A percentile compares a stretch with the other conserved stretches of the same genome.
phyloP scores from a whole-genome alignment of 305 asterid genomes.

The Fraxinus nigra region DNA sequence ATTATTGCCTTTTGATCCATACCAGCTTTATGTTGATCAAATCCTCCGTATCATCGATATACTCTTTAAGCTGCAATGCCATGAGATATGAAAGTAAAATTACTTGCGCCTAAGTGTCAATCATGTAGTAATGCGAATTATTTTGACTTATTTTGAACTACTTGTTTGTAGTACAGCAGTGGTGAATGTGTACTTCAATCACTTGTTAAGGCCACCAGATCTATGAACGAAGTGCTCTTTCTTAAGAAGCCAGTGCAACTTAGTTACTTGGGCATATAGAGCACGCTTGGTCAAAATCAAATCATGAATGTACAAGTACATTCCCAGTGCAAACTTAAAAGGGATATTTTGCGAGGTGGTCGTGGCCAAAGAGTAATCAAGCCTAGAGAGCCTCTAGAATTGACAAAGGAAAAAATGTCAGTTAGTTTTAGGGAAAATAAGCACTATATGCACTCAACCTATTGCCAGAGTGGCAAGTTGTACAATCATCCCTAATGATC shows the following conservation, averaged over 20 bases:
- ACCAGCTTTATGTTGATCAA: constrained; percentile 94
- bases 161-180: neutral
- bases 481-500: neutral
- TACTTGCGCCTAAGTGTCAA: neutral
- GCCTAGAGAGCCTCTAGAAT: neutral
- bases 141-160: neutral
- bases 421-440: neutral
- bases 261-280: neutral
- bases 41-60: constrained; percentile 96
- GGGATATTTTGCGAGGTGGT: neutral
- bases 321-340: neutral
- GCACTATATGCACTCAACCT: neutral
- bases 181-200: neutral
- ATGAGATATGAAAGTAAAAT: constrained; percentile 14
- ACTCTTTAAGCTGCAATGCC: constrained; percentile 85
- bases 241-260: neutral
- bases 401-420: neutral
- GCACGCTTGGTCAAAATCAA: neutral
- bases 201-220: neutral
- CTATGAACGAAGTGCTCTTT: neutral
- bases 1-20: constrained; percentile 16
- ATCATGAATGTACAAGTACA: neutral
- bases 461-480: neutral
- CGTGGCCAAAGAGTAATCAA: neutral
- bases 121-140: constrained; percentile 7